Conservation (phyloP, 2,329 filamentous ascomycete genomes). For the Alternaria triticimaculans region DNA sequence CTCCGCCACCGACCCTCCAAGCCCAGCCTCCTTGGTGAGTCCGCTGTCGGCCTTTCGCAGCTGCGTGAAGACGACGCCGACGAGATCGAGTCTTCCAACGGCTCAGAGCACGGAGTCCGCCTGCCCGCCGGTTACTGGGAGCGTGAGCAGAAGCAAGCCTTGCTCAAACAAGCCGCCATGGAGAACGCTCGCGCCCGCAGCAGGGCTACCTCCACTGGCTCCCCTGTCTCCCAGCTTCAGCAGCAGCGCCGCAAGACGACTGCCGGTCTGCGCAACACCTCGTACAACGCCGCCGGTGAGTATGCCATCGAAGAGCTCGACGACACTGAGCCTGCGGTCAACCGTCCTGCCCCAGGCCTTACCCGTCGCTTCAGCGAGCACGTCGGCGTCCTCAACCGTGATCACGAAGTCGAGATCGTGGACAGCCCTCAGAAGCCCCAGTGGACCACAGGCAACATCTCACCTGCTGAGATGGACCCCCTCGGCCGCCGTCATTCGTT, state of each 20-base stretch:
- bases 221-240: slow-evolving; percentile 30
- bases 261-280: slow-evolving; percentile 63
- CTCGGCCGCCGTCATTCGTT: slow-evolving; percentile 84
- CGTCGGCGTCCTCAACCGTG: slow-evolving; percentile 29
- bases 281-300: slow-evolving; percentile 66
- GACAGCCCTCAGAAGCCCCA: slow-evolving; percentile 35
- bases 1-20: slow-evolving; percentile 82
- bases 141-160: slow-evolving; percentile 39
- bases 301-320: slow-evolving; percentile 77
- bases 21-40: slow-evolving; percentile 75
- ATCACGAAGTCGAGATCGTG: slow-evolving; percentile 30
- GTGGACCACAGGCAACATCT: slow-evolving; percentile 38
- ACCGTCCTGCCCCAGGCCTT: slow-evolving; percentile 43
- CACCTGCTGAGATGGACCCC: slow-evolving; percentile 27
- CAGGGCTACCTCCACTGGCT: slow-evolving; percentile 37
- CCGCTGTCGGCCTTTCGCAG: slow-evolving; percentile 37
- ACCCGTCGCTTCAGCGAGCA: slow-evolving; percentile 49
- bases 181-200: slow-evolving; percentile 45
- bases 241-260: slow-evolving; percentile 38
- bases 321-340: slow-evolving; percentile 63
- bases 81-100: slow-evolving; percentile 68
- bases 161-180: slow-evolving; percentile 47
- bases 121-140: slow-evolving; percentile 44
- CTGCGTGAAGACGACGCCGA: slow-evolving; percentile 58
- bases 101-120: slow-evolving; percentile 60